phyloP scores from a whole-genome alignment of 345 rosid species.

The Arabis alpina region DNA sequence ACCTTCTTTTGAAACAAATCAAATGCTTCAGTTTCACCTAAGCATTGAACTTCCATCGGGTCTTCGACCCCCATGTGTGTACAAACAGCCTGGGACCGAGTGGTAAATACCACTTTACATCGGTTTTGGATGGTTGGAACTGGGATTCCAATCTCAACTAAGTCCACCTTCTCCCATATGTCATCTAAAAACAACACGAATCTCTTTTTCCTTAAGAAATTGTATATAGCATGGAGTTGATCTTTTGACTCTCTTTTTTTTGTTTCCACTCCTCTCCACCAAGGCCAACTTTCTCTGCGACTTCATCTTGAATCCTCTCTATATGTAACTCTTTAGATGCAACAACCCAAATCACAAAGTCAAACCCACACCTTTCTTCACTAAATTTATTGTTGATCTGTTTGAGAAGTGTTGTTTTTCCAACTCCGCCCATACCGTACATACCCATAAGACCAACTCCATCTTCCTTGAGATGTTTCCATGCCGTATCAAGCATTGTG shows the following conservation, averaged over 20 bases:
- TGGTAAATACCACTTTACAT: conserved; percentile 27
- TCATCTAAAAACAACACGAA: too few species aligned
- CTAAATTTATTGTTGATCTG: too few species aligned
- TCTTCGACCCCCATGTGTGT: conserved; percentile 5
- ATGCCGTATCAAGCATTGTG: not conserved
- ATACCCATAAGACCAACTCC: conserved; percentile 29
- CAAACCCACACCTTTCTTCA: too few species aligned
- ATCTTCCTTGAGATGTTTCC: conserved; percentile 13
- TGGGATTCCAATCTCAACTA: conserved; percentile 25
- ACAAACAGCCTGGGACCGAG: conserved; percentile 26
- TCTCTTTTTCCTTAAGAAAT: too few species aligned
- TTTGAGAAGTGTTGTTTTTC: too few species aligned
- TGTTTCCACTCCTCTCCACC: too few species aligned
- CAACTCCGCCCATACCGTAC: not conserved
- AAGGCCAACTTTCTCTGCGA: conserved; percentile 11
- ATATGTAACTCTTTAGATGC: conserved; percentile 22
- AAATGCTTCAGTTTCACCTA: conserved; percentile 2
- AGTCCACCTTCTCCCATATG: conserved; percentile 30
- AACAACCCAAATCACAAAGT: not conserved
- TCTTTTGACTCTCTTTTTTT: too few species aligned
- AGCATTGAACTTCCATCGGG: conserved; percentile 26
- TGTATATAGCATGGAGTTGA: too few species aligned
- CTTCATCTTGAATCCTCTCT: conserved; percentile 27
- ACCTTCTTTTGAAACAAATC: conserved; percentile 29
- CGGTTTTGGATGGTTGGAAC: not conserved